Evolutionary conservation across 176 grass and related monocot genomes (phyloP).

Genomic region (Otatea glauca): DNA sequence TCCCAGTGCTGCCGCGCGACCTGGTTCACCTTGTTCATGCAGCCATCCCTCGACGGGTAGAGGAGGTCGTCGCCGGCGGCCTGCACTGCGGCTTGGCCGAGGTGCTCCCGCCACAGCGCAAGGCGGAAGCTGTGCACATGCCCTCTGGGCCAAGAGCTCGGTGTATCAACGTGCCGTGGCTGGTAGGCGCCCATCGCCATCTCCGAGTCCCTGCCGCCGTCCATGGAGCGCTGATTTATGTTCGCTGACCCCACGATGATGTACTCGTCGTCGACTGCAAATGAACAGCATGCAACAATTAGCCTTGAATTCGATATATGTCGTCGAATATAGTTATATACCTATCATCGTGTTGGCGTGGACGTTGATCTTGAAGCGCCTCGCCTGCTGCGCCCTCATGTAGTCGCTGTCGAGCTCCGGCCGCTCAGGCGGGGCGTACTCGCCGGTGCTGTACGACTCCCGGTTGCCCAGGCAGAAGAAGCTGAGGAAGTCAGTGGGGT

Average conservation of each 20-base stretch:
- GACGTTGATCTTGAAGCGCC: constrained; percentile 84
- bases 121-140: constrained; percentile 63
- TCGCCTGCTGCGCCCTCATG: constrained; percentile 46
- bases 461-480: constrained; percentile 76
- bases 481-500: constrained; percentile 63
- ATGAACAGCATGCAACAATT: too few relatives aligned
- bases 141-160: neutral
- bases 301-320: too few relatives aligned
- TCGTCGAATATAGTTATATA: neutral
- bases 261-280: too few relatives aligned
- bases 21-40: constrained; percentile 53
- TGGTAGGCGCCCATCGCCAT: constrained; percentile 81
- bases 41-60: constrained; percentile 36
- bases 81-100: constrained; percentile 19
- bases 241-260: constrained; percentile 30
- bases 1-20: too few relatives aligned
- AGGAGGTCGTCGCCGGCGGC: neutral
- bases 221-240: constrained; percentile 85
- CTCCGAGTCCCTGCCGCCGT: constrained; percentile 64
- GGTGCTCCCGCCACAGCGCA: constrained; percentile 69
- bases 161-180: too few relatives aligned
- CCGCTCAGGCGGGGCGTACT: constrained; percentile 48
- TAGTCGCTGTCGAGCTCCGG: constrained; percentile 54
- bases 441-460: constrained; percentile 34
- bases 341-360: constrained; percentile 80